Evolutionary conservation across 352 stramenopile genomes (phyloP).

Genomic region (Phytophthora nicotianae): DNA sequence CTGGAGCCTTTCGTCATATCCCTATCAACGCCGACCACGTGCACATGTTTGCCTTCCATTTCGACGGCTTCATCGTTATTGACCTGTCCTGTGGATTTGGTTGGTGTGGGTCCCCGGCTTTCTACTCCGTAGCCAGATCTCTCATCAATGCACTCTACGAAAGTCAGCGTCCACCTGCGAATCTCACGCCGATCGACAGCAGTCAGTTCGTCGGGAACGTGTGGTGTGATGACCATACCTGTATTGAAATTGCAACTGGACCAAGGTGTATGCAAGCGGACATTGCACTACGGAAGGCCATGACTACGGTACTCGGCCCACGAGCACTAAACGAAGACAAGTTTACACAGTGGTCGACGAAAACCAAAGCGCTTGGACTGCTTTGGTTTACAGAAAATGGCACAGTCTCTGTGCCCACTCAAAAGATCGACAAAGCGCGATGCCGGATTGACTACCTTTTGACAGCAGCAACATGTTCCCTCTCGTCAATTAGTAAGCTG

Average conservation of each 20-base stretch:
- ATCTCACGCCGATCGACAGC: not conserved
- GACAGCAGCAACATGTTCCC: not conserved
- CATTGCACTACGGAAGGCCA: slow-evolving; percentile 1
- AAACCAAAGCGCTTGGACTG: not conserved
- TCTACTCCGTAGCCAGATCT: not conserved
- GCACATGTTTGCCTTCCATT: slow-evolving; percentile 2
- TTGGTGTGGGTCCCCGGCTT: slow-evolving; percentile 1
- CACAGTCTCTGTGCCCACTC: slow-evolving; percentile 5
- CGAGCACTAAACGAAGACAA: slow-evolving; percentile 5
- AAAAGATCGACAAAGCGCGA: slow-evolving; percentile 2
- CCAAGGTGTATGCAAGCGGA: slow-evolving; percentile 6
- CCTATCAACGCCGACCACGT: not conserved
- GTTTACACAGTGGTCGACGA: slow-evolving; percentile 17
- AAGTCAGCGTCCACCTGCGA: no score
- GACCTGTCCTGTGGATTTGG: slow-evolving; percentile 1
- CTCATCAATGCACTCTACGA: not conserved
- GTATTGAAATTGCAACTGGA: slow-evolving; percentile 1
- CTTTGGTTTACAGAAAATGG: slow-evolving; percentile 2
- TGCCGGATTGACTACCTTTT: not conserved
- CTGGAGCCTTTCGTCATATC: not conserved
- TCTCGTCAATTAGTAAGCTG: slow-evolving; percentile 5
- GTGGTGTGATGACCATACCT: slow-evolving; percentile 9
- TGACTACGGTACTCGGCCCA: slow-evolving; percentile 2
- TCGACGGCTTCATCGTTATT: not conserved
- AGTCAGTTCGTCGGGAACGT: not conserved